phyloP scores from a whole-genome alignment of 257 asterid species.

The Scutellaria barbata region DNA sequence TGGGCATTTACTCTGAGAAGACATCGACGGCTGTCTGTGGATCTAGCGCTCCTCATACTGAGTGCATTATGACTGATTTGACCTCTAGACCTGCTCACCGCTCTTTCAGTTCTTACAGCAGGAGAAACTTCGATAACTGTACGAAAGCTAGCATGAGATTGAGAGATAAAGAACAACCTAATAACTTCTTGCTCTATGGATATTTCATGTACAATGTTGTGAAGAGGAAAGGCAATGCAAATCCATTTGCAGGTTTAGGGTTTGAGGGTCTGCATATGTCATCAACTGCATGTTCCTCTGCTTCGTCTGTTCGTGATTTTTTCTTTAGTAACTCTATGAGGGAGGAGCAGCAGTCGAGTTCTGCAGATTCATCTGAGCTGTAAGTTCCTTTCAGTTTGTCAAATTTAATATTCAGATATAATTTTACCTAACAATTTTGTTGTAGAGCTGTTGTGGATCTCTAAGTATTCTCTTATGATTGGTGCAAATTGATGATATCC shows the following conservation, averaged over 20 bases:
- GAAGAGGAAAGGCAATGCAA: conserved; percentile 45
- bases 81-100: conserved; percentile 41
- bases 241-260: conserved; percentile 50
- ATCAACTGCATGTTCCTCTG: conserved; percentile 51
- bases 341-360: conserved; percentile 47
- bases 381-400: conserved; percentile 45
- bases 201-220: conserved; percentile 59
- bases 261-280: conserved; percentile 53
- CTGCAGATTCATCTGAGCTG: conserved; percentile 56
- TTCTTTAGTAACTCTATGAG: conserved; percentile 50
- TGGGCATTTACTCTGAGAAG: conserved; percentile 38
- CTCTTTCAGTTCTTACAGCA: conserved; percentile 43
- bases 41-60: conserved; percentile 43
- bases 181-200: conserved; percentile 59
- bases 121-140: conserved; percentile 45
- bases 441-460: background rate
- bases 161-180: conserved; percentile 57
- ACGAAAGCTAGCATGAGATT: conserved; percentile 59
- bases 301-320: conserved; percentile 66
- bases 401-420: conserved; percentile 17
- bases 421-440: background rate
- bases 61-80: conserved; percentile 41
- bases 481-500: conserved; percentile 5
- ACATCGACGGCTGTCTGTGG: conserved; percentile 59
- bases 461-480: background rate